Base-by-base conservation (phyloP, 2,329 filamentous ascomycete genomes). In the Dactylonectria estremocensis region DNA sequence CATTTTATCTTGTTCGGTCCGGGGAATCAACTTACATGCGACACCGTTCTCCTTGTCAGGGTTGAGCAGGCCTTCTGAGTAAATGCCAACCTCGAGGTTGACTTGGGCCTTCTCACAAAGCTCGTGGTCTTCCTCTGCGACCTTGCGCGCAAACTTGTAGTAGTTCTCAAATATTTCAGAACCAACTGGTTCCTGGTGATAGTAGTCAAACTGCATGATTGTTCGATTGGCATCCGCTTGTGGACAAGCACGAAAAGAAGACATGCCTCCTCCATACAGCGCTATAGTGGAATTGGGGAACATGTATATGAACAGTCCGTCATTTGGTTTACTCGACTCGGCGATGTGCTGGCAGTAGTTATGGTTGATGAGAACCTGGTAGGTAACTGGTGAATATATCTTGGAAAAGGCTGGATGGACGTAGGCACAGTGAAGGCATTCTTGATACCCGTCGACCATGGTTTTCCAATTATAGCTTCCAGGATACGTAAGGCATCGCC, bases 141-240 rank as follows among this genome's bases (percentile, higher is more conserved):
- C 87, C 68, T 87, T 86, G 3, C 87, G 80, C 4, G 88, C 86
- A 60, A 89, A 89, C 48, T 83, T 85, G 72, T 82, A 89, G 69
- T 89, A 89, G 6, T 87, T 82, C 64, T 88, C 85, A 67, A 89
- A 89, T 53, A 85, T 84, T n/a, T 87, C 83, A 5, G 70, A 70
- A n/a, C 66, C 7, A 83, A 85, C 0, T 78, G 80, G 37, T 83
- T 64, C 84, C 33, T 81, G 70, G 64, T 89, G 86, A 69, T 88
- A 89, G 68, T 89, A 89, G 72, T 89, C 87, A 66, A 89, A 89
- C 70, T 89, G 86, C 87, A 89, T 89, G 14, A 85, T 79, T 1
- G 84, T 85, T 18, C 86, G 78, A 0, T 82, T 81, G 0, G 87
- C 86, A 24, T 86, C 81, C 1, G 81, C 77, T 1, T 83, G 85